A percentile compares a stretch with the other conserved stretches of the same genome.
Evolutionary conservation across 1,284 basidiomycete species (phyloP).

Genomic region (Ganoderma leucocontextum): DNA sequence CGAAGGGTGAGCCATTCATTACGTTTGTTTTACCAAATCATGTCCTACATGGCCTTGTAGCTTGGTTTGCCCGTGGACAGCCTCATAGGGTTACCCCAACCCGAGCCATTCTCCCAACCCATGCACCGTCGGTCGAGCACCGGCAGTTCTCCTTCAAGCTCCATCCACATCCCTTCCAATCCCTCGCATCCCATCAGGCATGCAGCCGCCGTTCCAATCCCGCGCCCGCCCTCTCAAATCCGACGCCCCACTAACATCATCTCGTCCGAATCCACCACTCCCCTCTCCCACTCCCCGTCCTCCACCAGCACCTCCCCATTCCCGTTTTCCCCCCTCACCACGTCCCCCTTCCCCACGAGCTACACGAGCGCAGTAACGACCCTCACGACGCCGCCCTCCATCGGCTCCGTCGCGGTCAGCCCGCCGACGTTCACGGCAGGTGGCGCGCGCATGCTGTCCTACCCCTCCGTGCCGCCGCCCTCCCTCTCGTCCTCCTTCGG

Average conservation of each 20-base stretch:
- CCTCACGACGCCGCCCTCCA: slow-evolving; percentile 72
- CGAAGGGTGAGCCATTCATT: slow-evolving; percentile 62
- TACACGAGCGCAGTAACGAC: slow-evolving; percentile 65
- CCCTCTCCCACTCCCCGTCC: slow-evolving; percentile 67
- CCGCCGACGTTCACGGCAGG: slow-evolving; percentile 44
- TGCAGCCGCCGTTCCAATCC: slow-evolving; percentile 68
- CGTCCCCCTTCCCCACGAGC: slow-evolving; percentile 60
- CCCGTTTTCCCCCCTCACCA: slow-evolving; percentile 61
- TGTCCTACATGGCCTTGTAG: slow-evolving; percentile 45
- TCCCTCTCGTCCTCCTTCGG: slow-evolving; percentile 70
- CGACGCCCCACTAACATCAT: slow-evolving; percentile 55
- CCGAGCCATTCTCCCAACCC: slow-evolving; percentile 74
- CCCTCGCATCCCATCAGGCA: slow-evolving; percentile 42
- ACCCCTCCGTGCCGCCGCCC: slow-evolving; percentile 70
- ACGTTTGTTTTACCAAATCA: background rate
- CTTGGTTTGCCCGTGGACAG: slow-evolving; percentile 78
- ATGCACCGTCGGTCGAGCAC: slow-evolving; percentile 62
- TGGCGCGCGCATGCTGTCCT: slow-evolving; percentile 54
- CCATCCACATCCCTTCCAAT: slow-evolving; percentile 45
- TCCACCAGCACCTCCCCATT: slow-evolving; percentile 65
- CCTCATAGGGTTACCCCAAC: slow-evolving; percentile 69
- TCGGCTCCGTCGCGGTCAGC: slow-evolving; percentile 56
- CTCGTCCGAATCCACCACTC: slow-evolving; percentile 58
- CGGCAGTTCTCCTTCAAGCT: slow-evolving; percentile 57
- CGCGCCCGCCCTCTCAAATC: slow-evolving; percentile 68